These are phyloP conservation scores for Cinnamomum micranthum DNA, from an alignment of 164 flowering plant species.

Conservation along the genomic window DNA sequence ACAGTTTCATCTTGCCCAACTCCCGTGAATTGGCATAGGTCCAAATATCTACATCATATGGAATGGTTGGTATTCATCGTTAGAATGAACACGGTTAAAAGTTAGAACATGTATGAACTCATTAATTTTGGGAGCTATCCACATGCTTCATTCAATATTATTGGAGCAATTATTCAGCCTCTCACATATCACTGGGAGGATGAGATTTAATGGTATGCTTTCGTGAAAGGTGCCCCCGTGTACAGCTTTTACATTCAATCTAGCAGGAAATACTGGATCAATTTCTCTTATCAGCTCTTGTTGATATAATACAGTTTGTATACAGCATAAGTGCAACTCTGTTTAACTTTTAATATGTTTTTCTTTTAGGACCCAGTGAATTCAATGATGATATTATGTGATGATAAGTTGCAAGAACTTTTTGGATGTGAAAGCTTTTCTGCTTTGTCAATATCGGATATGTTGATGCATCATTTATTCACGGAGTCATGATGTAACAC, in stretches of 20 bases:
- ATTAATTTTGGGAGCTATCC: too few relatives aligned
- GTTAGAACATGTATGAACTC: too few relatives aligned
- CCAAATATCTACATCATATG: too few relatives aligned
- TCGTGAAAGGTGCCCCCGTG: too few relatives aligned
- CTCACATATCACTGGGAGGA: too few relatives aligned
- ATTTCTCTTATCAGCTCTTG: background rate
- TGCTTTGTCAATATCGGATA: slow-evolving; percentile 58
- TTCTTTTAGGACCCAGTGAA: slow-evolving; percentile 62
- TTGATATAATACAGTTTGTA: background rate
- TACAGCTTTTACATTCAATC: background rate
- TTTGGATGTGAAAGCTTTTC: slow-evolving; percentile 76
- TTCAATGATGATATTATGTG: slow-evolving; percentile 59
- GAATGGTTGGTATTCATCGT: too few relatives aligned
- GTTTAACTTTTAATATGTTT: background rate
- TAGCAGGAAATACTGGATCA: background rate
- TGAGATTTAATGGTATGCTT: too few relatives aligned
- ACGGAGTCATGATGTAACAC: slow-evolving; percentile 38
- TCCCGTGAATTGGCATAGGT: too few relatives aligned
- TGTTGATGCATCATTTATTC: slow-evolving; percentile 58
- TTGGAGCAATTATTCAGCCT: too few relatives aligned
- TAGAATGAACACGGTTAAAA: too few relatives aligned
- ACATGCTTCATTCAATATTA: too few relatives aligned
- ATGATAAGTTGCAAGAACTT: slow-evolving; percentile 75
- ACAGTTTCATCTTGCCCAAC: too few relatives aligned
- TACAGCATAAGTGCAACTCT: background rate